Conservation (phyloP, 2,329 filamentous ascomycete species). For the Fusarium buharicum region DNA sequence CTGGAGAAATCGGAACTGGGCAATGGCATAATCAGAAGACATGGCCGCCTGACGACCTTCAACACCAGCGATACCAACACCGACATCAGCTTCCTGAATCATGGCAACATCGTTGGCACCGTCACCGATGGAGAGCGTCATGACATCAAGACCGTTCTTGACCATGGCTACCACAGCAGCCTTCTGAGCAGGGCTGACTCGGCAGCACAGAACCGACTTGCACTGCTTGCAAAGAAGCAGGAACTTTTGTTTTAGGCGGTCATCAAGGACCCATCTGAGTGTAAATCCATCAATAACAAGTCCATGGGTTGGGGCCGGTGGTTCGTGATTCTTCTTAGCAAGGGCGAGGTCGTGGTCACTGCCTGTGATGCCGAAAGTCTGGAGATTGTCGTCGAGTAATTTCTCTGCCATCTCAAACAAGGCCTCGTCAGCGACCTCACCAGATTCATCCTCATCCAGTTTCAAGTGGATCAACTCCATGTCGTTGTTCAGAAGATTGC, state of each 20-base stretch:
- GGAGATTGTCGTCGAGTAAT: slow-evolving; percentile 79
- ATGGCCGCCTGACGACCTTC: slow-evolving; percentile 94
- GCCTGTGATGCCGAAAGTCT: slow-evolving; percentile 80
- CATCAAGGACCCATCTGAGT: slow-evolving; percentile 85
- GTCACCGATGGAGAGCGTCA: slow-evolving; percentile 93
- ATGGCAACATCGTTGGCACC: slow-evolving; percentile 97
- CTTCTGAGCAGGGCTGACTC: slow-evolving; percentile 96
- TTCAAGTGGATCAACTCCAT: slow-evolving; percentile 97
- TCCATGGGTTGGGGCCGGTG: slow-evolving; percentile 88
- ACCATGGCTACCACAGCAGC: slow-evolving; percentile 97
- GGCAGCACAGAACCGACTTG: slow-evolving; percentile 94
- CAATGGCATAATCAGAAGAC: slow-evolving; percentile 96
- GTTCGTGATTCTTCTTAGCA: slow-evolving; percentile 84
- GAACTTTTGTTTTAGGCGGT: slow-evolving; percentile 88
- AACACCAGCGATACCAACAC: slow-evolving; percentile 92
- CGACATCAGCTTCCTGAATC: slow-evolving; percentile 98
- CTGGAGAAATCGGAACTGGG: slow-evolving; percentile 90
- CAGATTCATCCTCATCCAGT: slow-evolving; percentile 76
- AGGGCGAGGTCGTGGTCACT: slow-evolving; percentile 84
- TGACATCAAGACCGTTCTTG: slow-evolving; percentile 92
- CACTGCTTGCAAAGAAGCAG: slow-evolving; percentile 96
- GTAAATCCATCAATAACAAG: slow-evolving; percentile 96
- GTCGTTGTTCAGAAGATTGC: slow-evolving; percentile 95
- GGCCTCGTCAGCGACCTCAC: slow-evolving; percentile 58
- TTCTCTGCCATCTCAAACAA: slow-evolving; percentile 70